Percentiles rank a stretch among this genome's conserved stretches.
These are phyloP conservation scores for Tetrastigma voinierianum DNA, from an alignment of 164 flowering plant species.

Conservation along the genomic window DNA sequence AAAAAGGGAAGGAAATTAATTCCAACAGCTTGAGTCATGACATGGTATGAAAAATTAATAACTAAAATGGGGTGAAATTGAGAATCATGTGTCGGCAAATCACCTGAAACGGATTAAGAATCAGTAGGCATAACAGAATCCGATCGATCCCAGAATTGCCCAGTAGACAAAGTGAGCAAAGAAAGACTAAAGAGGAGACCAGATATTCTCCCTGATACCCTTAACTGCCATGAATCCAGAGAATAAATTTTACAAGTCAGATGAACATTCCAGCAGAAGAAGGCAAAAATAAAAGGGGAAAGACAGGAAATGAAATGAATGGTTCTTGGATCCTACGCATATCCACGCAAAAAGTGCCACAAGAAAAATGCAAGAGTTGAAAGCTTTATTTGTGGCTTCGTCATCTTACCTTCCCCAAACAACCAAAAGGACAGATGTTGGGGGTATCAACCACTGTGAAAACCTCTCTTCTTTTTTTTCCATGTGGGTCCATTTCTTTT, in stretches of 20 bases:
- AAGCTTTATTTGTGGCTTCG: neutral
- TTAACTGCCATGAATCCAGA: neutral
- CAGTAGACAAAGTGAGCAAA: slow-evolving; percentile 13
- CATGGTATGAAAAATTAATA: neutral
- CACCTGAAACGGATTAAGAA: slow-evolving; percentile 15
- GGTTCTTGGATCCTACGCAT: slow-evolving; percentile 28
- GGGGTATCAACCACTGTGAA: neutral
- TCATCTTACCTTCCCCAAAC: slow-evolving; percentile 1
- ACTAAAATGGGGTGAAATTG: neutral
- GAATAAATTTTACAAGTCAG: slow-evolving; percentile 4
- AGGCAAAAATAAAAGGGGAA: neutral
- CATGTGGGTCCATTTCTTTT: slow-evolving; percentile 15
- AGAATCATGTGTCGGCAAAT: slow-evolving; percentile 5
- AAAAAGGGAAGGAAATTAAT: neutral
- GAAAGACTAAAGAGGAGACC: neutral
- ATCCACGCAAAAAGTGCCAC: slow-evolving; percentile 7
- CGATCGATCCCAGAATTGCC: slow-evolving; percentile 19
- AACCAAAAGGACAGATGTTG: neutral
- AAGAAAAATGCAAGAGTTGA: neutral
- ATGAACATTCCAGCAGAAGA: neutral
- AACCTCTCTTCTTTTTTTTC: neutral
- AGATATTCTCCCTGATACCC: neutral
- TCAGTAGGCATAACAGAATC: slow-evolving; percentile 18
- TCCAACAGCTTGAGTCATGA: neutral
- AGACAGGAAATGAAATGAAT: neutral